Evolutionary conservation across 352 stramenopile species (phyloP).

Genomic region (Pythium rhizo-oryzae): DNA sequence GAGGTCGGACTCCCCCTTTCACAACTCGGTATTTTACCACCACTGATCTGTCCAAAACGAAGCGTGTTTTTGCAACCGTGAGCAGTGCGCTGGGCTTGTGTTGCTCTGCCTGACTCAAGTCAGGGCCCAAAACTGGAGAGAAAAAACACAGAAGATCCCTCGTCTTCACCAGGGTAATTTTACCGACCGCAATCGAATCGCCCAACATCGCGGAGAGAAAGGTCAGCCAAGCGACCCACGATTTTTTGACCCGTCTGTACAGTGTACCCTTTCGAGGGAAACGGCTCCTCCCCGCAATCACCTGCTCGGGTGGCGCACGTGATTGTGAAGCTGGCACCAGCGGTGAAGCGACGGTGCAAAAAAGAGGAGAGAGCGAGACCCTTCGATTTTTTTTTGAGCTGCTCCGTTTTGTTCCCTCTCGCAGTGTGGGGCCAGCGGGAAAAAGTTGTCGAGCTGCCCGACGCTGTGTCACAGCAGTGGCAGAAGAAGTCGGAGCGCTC

Average conservation of each 20-base stretch:
- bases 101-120: background rate
- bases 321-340: too few species aligned
- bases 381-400: slow-evolving; percentile 24
- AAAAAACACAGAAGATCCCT: background rate
- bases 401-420: slow-evolving; percentile 12
- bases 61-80: background rate
- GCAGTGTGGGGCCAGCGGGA: background rate
- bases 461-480: background rate
- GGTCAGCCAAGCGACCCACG: background rate
- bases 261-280: background rate
- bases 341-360: slow-evolving; percentile 13
- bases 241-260: slow-evolving; percentile 10
- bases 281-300: slow-evolving; percentile 8
- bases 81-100: background rate
- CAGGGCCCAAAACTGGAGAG: background rate
- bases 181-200: slow-evolving; percentile 4
- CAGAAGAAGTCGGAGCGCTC: slow-evolving; percentile 3
- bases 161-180: background rate
- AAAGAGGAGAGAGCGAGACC: background rate
- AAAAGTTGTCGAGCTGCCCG: background rate
- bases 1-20: background rate
- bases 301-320: background rate
- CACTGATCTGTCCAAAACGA: background rate
- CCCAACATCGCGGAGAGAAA: slow-evolving; percentile 10
- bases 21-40: background rate